Evolutionary conservation across 1,284 basidiomycete genomes (phyloP).

Genomic region (Somion occarium): DNA sequence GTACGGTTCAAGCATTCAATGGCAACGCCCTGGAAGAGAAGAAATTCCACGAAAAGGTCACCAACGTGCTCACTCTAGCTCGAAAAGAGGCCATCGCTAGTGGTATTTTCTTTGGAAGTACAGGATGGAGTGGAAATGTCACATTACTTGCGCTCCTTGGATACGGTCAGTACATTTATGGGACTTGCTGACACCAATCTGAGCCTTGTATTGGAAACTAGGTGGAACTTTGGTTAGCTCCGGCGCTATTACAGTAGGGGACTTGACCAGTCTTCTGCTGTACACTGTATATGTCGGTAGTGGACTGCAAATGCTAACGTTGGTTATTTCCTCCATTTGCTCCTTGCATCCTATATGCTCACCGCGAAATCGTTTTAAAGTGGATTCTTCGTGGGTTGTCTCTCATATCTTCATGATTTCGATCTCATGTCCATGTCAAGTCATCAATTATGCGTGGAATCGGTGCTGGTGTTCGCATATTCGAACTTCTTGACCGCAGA

Average conservation of each 20-base stretch:
- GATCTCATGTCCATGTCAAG: constrained; percentile 30
- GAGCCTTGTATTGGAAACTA: constrained; percentile 22
- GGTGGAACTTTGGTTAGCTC: constrained; percentile 88
- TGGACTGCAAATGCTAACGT: constrained; percentile 79
- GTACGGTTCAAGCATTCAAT: constrained; percentile 93
- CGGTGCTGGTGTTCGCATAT: constrained; percentile 90
- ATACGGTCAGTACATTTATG: constrained; percentile 57
- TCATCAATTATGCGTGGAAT: constrained; percentile 87
- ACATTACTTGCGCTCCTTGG: constrained; percentile 87
- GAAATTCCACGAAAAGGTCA: constrained; percentile 67
- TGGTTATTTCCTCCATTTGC: constrained; percentile 27
- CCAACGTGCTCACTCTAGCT: constrained; percentile 70
- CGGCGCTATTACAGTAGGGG: constrained; percentile 87
- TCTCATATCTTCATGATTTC: not conserved
- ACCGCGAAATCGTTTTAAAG: constrained; percentile 14
- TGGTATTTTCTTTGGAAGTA: constrained; percentile 90
- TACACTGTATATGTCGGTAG: constrained; percentile 91
- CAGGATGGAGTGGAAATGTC: constrained; percentile 93
- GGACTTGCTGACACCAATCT: not conserved
- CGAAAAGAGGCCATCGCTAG: constrained; percentile 88
- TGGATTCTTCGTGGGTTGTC: constrained; percentile 37
- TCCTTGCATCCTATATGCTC: constrained; percentile 6
- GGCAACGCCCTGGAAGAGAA: constrained; percentile 67
- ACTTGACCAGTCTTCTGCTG: constrained; percentile 85
- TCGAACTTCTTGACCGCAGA: constrained; percentile 83